These are phyloP conservation scores for Tetragonia tetragonoides DNA, from an alignment of 148 eudicot species.

Conservation along the genomic window DNA sequence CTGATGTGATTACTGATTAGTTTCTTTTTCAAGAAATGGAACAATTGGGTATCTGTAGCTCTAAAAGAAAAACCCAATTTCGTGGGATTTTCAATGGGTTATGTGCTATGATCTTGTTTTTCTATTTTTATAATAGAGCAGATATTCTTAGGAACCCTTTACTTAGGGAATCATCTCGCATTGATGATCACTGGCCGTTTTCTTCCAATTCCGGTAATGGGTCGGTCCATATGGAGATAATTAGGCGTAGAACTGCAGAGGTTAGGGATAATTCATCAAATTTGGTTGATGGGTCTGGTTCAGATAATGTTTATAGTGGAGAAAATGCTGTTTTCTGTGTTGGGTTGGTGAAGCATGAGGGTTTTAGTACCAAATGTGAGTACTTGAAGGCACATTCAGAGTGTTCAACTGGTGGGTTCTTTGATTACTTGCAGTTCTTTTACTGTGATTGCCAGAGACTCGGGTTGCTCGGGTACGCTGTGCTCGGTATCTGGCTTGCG, in stretches of 20 bases:
- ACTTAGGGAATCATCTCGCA: conserved; percentile 28
- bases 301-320: conserved; percentile 22
- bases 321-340: conserved; percentile 46
- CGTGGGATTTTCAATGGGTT: conserved; percentile 60
- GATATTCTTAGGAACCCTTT: conserved; percentile 44
- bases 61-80: conserved; percentile 33
- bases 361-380: conserved; percentile 57
- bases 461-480: conserved; percentile 48
- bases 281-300: conserved; percentile 29
- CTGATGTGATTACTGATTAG: conserved; percentile 19
- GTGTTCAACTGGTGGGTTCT: conserved; percentile 65
- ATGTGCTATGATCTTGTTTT: conserved; percentile 48
- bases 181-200: conserved; percentile 23
- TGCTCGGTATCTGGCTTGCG: conserved; percentile 70
- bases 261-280: conserved; percentile 37
- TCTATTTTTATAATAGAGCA: conserved; percentile 53
- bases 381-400: conserved; percentile 70
- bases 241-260: conserved; percentile 49
- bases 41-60: conserved; percentile 19
- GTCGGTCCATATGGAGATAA: conserved; percentile 18
- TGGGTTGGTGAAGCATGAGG: conserved; percentile 50
- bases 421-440: conserved; percentile 73
- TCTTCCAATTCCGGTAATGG: conserved; percentile 28
- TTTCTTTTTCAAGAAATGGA: conserved; percentile 18
- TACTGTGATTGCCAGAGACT: conserved; percentile 64